Conservation (phyloP, 179 eudicot species). For the Drosera spatulata region DNA sequence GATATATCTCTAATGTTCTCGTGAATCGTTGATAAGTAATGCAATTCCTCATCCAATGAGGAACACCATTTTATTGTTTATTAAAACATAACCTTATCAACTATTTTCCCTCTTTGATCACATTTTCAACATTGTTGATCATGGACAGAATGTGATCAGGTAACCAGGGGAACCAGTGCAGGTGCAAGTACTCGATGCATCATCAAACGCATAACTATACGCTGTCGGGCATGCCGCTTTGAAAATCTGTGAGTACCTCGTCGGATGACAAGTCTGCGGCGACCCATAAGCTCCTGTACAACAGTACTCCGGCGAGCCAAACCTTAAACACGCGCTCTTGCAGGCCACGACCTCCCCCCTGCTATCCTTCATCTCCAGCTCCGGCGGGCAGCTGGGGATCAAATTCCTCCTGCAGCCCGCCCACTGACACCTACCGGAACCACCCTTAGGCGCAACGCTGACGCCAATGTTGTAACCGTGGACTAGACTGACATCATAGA, state of each 20-base stretch:
- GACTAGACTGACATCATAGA: slow-evolving; percentile 78
- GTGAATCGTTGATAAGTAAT: no score
- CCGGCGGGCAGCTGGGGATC: slow-evolving; percentile 45
- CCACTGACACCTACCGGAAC: slow-evolving; percentile 45
- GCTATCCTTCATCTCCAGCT: slow-evolving; percentile 24
- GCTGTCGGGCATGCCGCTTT: slow-evolving; percentile 70
- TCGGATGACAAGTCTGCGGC: slow-evolving; percentile 50
- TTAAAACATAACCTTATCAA: no score
- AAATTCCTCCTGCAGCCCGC: slow-evolving; percentile 60
- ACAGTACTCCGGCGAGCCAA: slow-evolving; percentile 45
- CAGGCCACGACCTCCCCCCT: slow-evolving; percentile 42
- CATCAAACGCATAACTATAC: slow-evolving; percentile 77
- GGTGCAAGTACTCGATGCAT: slow-evolving; percentile 56
- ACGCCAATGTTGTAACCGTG: slow-evolving; percentile 72
- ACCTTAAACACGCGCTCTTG: slow-evolving; percentile 60
- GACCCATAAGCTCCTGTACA: slow-evolving; percentile 51
- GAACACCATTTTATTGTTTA: no score
- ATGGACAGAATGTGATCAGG: slow-evolving; percentile 53
- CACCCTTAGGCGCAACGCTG: slow-evolving; percentile 35
- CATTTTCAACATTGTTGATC: no score
- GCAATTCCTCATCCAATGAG: no score
- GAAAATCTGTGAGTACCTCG: slow-evolving; percentile 45
- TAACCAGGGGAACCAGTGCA: slow-evolving; percentile 65
- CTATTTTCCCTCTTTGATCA: no score
- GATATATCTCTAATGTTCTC: no score